A percentile compares a stretch with the other conserved stretches of the same genome.
These are phyloP conservation scores for Leccinum obscurum DNA, from an alignment of 768 basidiomycete genomes.

Conservation along the genomic window DNA sequence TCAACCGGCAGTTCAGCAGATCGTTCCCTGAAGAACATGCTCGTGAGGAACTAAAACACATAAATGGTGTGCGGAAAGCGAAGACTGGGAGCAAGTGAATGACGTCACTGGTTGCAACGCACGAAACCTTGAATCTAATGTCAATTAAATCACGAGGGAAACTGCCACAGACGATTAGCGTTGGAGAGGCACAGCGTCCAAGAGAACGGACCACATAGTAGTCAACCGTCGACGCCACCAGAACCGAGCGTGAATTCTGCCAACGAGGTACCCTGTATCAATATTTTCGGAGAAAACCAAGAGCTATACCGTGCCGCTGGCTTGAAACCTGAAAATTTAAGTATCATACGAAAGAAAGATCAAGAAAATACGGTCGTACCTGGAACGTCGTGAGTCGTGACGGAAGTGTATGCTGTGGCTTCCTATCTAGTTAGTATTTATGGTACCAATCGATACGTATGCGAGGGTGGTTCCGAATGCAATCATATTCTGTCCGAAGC, in stretches of 20 bases:
- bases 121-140: neutral
- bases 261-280: constrained; percentile 52
- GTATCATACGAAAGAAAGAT: neutral
- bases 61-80: too few species aligned
- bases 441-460: constrained; percentile 46
- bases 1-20: neutral
- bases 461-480: constrained; percentile 49
- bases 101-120: neutral
- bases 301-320: constrained; percentile 39
- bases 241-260: constrained; percentile 66
- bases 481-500: constrained; percentile 54
- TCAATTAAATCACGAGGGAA: constrained; percentile 45
- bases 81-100: neutral
- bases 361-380: constrained; percentile 6
- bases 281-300: neutral
- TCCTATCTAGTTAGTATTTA: constrained; percentile 32
- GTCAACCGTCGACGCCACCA: constrained; percentile 39
- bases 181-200: neutral
- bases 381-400: constrained; percentile 22
- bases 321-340: constrained; percentile 46
- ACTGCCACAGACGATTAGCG: constrained; percentile 35
- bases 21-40: neutral
- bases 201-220: constrained; percentile 52
- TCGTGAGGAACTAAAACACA: neutral
- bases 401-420: constrained; percentile 28